A percentile compares a stretch with the other conserved stretches of the same genome.
phyloP scores from a whole-genome alignment of 2,329 filamentous ascomycete genomes.

The Diaporthe amygdali region DNA sequence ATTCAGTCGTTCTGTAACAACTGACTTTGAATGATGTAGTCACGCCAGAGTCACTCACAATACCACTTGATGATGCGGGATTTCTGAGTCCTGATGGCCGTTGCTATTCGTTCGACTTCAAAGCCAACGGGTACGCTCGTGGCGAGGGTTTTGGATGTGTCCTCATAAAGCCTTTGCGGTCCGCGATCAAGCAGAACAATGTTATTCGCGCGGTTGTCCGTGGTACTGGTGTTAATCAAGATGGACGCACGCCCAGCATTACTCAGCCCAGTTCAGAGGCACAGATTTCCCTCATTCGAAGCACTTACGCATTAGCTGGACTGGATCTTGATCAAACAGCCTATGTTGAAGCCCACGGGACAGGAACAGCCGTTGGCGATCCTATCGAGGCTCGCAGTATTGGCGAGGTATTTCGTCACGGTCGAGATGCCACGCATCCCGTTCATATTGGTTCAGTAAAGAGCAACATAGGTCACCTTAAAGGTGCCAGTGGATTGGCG shows the following conservation, averaged over 20 bases:
- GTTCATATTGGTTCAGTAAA: conserved; percentile 43
- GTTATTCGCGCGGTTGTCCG: conserved; percentile 46
- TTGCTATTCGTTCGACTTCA: conserved; percentile 44
- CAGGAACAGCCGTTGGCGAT: conserved; percentile 41
- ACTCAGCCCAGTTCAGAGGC: conserved; percentile 42
- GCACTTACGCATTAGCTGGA: conserved; percentile 35
- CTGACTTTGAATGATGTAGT: too few relatives aligned
- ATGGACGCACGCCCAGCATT: conserved; percentile 49
- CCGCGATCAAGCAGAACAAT: conserved; percentile 53
- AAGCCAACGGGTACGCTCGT: conserved; percentile 55
- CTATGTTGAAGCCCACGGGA: background rate
- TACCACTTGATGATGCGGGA: conserved; percentile 38
- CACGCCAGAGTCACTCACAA: conserved; percentile 37
- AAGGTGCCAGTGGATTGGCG: conserved; percentile 54
- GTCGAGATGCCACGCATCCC: conserved; percentile 30
- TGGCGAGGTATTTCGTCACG: conserved; percentile 35
- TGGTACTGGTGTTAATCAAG: conserved; percentile 41
- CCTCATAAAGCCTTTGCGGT: conserved; percentile 50
- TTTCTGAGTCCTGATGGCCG: conserved; percentile 41
- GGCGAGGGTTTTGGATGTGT: conserved; percentile 53
- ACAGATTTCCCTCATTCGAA: conserved; percentile 40
- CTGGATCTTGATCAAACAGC: conserved; percentile 19
- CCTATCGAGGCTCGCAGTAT: conserved; percentile 50
- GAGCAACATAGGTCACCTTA: conserved; percentile 52
- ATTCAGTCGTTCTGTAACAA: too few relatives aligned